These are phyloP conservation scores for Penicillium taxi DNA, from an alignment of 495 filamentous ascomycete genomes.

Conservation along the genomic window DNA sequence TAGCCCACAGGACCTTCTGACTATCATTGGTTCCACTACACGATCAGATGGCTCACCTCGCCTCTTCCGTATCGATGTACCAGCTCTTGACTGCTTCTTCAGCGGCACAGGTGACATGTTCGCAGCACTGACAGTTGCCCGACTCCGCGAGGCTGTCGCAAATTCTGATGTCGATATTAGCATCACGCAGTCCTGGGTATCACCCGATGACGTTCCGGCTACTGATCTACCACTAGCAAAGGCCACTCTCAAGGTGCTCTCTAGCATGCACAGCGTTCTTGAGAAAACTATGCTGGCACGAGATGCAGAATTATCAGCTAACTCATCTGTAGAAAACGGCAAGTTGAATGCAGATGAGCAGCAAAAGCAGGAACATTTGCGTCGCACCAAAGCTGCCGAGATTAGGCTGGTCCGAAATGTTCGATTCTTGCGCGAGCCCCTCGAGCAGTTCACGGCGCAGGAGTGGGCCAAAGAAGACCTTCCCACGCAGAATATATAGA, in stretches of 20 bases:
- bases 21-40: conserved; percentile 70
- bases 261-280: conserved; percentile 83
- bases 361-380: conserved; percentile 56
- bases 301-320: conserved; percentile 41
- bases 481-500: no score
- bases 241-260: conserved; percentile 80
- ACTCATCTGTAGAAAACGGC: conserved; percentile 11
- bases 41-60: conserved; percentile 55
- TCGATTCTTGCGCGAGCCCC: conserved; percentile 55
- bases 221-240: conserved; percentile 71
- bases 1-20: conserved; percentile 45
- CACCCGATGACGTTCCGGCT: conserved; percentile 56
- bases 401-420: conserved; percentile 69
- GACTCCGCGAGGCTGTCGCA: conserved; percentile 74
- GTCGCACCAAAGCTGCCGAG: conserved; percentile 69
- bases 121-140: conserved; percentile 77
- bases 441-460: conserved; percentile 26
- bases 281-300: conserved; percentile 65
- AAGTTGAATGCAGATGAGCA: conserved; percentile 37
- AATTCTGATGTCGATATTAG: conserved; percentile 35
- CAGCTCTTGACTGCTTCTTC: conserved; percentile 85
- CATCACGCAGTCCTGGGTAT: conserved; percentile 55
- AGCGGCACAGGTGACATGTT: conserved; percentile 98
- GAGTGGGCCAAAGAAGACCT: conserved; percentile 33
- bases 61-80: conserved; percentile 75